phyloP scores from a whole-genome alignment of 2,329 filamentous ascomycete species.

The Coniochaeta ligniaria region DNA sequence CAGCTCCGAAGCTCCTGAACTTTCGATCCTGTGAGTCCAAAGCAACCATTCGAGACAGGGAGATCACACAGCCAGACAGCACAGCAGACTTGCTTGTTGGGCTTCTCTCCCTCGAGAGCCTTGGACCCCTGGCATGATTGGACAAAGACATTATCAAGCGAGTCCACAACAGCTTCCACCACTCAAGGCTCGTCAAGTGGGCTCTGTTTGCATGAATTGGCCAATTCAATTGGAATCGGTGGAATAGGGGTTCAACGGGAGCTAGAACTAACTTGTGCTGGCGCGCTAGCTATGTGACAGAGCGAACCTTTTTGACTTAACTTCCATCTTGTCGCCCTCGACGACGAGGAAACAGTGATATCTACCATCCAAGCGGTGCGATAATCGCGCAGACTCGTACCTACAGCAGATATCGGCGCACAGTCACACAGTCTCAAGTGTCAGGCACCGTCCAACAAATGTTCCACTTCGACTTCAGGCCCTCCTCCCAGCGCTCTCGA shows the following conservation, averaged over 20 bases:
- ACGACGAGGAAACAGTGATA: background rate
- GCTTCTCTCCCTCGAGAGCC: background rate
- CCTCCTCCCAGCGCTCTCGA: background rate
- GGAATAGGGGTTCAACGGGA: background rate
- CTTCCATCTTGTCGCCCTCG: too few relatives aligned
- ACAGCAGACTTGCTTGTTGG: too few relatives aligned
- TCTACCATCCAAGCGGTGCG: background rate
- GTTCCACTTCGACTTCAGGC: slow-evolving; percentile 2
- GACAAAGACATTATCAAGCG: background rate
- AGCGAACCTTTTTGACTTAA: too few relatives aligned
- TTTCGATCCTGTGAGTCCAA: background rate
- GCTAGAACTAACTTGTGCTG: background rate
- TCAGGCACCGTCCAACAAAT: background rate
- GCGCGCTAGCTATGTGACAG: background rate
- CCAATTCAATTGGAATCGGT: background rate
- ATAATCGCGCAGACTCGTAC: background rate
- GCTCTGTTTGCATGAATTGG: background rate
- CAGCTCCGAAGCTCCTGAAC: background rate
- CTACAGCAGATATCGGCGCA: background rate
- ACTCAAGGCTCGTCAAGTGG: background rate
- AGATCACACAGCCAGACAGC: background rate
- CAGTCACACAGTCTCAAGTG: background rate
- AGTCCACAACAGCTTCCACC: background rate
- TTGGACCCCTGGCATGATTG: background rate
- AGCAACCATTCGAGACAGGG: background rate